Conservation (phyloP, 371 early-diverging fungal species). For the Saksenaea oblongispora region DNA sequence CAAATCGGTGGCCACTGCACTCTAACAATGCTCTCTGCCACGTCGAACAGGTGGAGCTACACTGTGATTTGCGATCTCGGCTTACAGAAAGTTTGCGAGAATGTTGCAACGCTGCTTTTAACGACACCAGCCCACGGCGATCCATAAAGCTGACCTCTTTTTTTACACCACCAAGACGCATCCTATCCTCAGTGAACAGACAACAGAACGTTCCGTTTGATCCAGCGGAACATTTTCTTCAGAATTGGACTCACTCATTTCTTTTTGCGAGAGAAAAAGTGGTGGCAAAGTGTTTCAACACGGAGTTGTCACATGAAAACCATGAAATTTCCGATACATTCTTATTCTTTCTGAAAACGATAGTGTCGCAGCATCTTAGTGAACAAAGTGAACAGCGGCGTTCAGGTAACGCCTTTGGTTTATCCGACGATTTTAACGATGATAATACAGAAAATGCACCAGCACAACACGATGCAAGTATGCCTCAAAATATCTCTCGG, state of each 20-base stretch:
- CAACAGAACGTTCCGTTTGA: neutral
- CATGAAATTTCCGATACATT: conserved; percentile 19
- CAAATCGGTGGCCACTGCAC: conserved; percentile 11
- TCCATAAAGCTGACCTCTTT: conserved; percentile 17
- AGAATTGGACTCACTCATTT: conserved; percentile 32
- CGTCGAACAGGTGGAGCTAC: conserved; percentile 43
- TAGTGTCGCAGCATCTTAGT: conserved; percentile 30
- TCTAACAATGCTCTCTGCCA: conserved; percentile 28
- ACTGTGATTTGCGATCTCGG: conserved; percentile 36
- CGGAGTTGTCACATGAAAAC: conserved; percentile 7
- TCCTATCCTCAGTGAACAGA: conserved; percentile 7
- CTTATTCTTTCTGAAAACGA: conserved; percentile 28
- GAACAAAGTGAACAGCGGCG: conserved; percentile 15
- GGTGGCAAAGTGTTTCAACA: conserved; percentile 29
- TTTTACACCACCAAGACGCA: conserved; percentile 22
- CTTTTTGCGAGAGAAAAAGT: conserved; percentile 46
- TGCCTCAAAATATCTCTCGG: conserved; percentile 4
- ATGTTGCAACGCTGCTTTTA: conserved; percentile 28
- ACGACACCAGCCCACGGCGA: conserved; percentile 2
- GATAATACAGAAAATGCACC: neutral
- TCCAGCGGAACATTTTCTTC: neutral
- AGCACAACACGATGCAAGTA: neutral
- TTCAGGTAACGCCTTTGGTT: neutral
- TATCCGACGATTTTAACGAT: neutral
- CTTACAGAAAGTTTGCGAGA: conserved; percentile 24